phyloP scores from a whole-genome alignment of 768 basidiomycete species.

The Phaeolepiota aurea region DNA sequence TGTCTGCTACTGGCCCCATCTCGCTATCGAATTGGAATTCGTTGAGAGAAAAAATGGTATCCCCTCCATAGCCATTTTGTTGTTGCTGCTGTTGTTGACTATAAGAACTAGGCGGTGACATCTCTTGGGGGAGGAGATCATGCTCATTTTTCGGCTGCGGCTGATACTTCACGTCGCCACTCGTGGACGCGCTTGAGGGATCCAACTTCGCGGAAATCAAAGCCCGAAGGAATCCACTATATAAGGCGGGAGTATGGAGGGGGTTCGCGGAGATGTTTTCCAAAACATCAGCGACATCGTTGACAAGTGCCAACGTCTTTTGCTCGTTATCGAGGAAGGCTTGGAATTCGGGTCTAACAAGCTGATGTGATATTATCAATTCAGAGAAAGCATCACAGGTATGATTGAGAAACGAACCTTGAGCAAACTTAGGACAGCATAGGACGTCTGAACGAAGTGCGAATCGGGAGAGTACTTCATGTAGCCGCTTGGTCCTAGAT shows the following conservation, averaged over 20 bases:
- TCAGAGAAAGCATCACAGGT: constrained; percentile 2
- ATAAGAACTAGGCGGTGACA: constrained; percentile 11
- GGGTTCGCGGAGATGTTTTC: constrained; percentile 72
- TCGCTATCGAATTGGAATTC: constrained; percentile 73
- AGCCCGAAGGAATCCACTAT: constrained; percentile 75
- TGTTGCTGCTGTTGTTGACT: background rate
- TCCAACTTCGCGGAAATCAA: constrained; percentile 53
- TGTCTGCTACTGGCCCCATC: constrained; percentile 79
- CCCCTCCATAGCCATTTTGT: constrained; percentile 11
- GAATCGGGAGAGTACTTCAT: constrained; percentile 85
- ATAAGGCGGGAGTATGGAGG: constrained; percentile 85
- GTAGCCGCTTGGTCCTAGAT: constrained; percentile 67
- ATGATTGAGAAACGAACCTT: constrained; percentile 48
- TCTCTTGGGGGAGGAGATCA: constrained; percentile 14
- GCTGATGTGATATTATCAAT: constrained; percentile 29
- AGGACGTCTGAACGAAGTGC: constrained; percentile 86
- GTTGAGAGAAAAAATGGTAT: constrained; percentile 24
- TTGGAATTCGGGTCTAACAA: constrained; percentile 79
- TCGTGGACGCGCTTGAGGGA: constrained; percentile 3
- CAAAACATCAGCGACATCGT: constrained; percentile 75
- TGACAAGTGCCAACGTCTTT: constrained; percentile 59
- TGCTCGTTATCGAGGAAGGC: constrained; percentile 68
- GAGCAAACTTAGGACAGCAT: constrained; percentile 85
- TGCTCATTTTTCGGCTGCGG: constrained; percentile 4
- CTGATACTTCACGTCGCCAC: constrained; percentile 12